Conservation (phyloP, 257 asterid genomes). For the Euphrasia confusa region DNA sequence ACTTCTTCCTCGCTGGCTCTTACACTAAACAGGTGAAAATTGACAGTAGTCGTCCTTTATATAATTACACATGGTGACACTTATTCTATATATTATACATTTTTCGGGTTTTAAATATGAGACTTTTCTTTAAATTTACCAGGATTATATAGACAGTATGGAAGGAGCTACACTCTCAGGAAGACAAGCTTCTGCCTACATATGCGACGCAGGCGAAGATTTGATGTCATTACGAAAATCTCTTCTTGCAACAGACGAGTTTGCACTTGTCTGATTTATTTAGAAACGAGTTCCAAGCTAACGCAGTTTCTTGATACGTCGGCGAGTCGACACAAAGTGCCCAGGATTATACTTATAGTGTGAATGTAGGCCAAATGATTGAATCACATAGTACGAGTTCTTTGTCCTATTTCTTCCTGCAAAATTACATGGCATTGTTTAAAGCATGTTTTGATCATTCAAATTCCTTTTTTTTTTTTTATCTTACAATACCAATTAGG, state of each 20-base stretch:
- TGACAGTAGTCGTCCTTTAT: not conserved
- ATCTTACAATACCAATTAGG: too few relatives aligned
- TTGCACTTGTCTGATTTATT: not conserved
- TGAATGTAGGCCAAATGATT: too few relatives aligned
- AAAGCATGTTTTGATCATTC: too few relatives aligned
- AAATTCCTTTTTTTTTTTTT: too few relatives aligned
- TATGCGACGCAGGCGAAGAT: conserved; percentile 83
- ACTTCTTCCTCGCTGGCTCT: conserved; percentile 97
- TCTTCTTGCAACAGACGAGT: not conserved
- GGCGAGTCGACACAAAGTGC: not conserved
- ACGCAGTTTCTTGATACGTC: not conserved
- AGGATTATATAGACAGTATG: conserved; percentile 99
- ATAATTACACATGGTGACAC: not conserved
- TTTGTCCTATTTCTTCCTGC: too few relatives aligned
- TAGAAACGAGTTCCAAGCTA: not conserved
- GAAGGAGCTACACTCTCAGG: conserved; percentile 98
- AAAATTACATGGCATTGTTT: too few relatives aligned
- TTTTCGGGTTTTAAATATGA: not conserved
- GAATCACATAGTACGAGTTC: too few relatives aligned
- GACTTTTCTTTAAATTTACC: conserved; percentile 15
- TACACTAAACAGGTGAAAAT: conserved; percentile 82
- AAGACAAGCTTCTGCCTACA: conserved; percentile 79
- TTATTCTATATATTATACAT: not conserved
- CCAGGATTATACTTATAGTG: not conserved
- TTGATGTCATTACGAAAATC: conserved; percentile 47